Percentiles rank a stretch among this genome's conserved stretches.
Evolutionary conservation across 345 rosid species (phyloP).

Genomic region (Limnanthes douglasii): DNA sequence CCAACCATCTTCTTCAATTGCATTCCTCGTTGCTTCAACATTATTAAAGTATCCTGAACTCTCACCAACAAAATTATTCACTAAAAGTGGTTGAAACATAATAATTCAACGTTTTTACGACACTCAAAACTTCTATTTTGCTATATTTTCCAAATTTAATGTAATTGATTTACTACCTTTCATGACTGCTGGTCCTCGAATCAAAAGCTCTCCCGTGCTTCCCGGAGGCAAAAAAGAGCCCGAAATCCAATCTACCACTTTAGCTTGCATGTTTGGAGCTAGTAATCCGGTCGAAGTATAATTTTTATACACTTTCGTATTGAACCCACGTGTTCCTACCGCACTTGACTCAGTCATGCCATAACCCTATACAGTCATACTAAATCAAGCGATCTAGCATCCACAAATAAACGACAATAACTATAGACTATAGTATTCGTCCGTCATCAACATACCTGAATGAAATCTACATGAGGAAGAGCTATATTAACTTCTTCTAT

Average conservation of each 20-base stretch:
- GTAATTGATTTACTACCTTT: constrained; percentile 34
- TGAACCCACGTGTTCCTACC: constrained; percentile 72
- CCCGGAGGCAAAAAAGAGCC: constrained; percentile 57
- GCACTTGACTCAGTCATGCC: constrained; percentile 85
- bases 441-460: too few species aligned
- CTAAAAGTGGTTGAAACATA: too few species aligned
- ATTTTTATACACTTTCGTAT: constrained; percentile 18
- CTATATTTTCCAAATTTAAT: not conserved
- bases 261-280: constrained; percentile 82
- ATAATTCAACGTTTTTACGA: not conserved
- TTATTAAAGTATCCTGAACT: constrained; percentile 54
- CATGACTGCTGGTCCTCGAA: constrained; percentile 73
- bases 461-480: constrained; percentile 57
- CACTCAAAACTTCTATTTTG: not conserved
- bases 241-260: constrained; percentile 51
- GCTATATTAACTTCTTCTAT: constrained; percentile 38
- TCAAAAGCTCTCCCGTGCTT: constrained; percentile 63
- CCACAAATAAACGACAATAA: not conserved
- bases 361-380: constrained; percentile 43
- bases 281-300: constrained; percentile 60
- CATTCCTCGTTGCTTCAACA: constrained; percentile 35
- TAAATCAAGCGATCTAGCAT: not conserved
- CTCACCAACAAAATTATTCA: too few species aligned
- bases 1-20: constrained; percentile 60
- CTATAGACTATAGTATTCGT: too few species aligned